A percentile compares a stretch with the other conserved stretches of the same genome.
These are phyloP conservation scores for Cerioporus squamosus DNA, from an alignment of 1,284 basidiomycete species.

Conservation along the genomic window DNA sequence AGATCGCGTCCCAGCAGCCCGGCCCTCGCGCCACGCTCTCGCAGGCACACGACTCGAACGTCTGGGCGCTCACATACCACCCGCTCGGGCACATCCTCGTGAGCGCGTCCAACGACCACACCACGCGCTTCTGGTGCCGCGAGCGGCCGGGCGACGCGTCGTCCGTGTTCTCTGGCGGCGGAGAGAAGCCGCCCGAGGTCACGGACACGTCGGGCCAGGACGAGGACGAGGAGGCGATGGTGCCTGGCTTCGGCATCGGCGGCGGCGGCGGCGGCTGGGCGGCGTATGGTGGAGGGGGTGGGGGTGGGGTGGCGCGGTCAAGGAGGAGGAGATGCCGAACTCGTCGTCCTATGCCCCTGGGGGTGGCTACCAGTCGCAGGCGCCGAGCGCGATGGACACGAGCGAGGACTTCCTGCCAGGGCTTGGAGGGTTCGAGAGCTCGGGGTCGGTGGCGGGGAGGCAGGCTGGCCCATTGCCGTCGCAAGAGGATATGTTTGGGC, in stretches of 20 bases:
- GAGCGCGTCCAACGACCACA: slow-evolving; percentile 94
- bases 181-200: slow-evolving; percentile 75
- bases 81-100: slow-evolving; percentile 95
- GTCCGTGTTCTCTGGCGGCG: slow-evolving; percentile 73
- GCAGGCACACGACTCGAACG: slow-evolving; percentile 95
- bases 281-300: slow-evolving; percentile 12
- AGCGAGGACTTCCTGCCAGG: slow-evolving; percentile 32
- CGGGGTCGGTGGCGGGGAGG: slow-evolving; percentile 37
- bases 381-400: slow-evolving; percentile 12
- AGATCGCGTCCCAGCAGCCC: slow-evolving; percentile 40
- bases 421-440: slow-evolving; percentile 26
- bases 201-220: slow-evolving; percentile 62
- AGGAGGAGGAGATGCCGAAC: slow-evolving; percentile 25
- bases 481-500: slow-evolving; percentile 48
- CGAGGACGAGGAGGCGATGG: slow-evolving; percentile 64
- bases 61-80: slow-evolving; percentile 96
- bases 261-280: slow-evolving; percentile 13
- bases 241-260: slow-evolving; percentile 52
- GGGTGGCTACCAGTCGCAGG: slow-evolving; percentile 7
- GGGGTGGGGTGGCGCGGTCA: slow-evolving; percentile 23
- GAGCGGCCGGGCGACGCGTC: slow-evolving; percentile 78
- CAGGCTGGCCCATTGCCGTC: slow-evolving; percentile 41
- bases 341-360: slow-evolving; percentile 19
- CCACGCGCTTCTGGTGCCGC: slow-evolving; percentile 96
- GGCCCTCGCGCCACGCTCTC: slow-evolving; percentile 82